Conservation (phyloP, 2,329 filamentous ascomycete genomes). For the Gaeumannomyces tritici region DNA sequence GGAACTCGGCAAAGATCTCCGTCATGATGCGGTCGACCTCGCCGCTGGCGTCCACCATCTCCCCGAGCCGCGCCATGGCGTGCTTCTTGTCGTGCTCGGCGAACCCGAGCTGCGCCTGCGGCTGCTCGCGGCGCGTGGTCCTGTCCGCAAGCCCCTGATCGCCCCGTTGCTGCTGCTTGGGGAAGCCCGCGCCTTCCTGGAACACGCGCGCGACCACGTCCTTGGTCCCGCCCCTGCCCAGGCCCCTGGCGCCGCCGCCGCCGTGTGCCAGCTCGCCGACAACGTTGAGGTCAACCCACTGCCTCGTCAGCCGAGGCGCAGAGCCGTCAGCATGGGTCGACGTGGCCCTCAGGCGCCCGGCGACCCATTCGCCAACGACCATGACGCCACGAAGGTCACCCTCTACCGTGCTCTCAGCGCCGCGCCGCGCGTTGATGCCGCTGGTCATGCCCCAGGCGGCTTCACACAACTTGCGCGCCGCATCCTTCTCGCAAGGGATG, state of each 20-base stretch:
- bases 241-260: slow-evolving; percentile 59
- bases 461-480: slow-evolving; percentile 75
- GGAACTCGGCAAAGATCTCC: slow-evolving; percentile 81
- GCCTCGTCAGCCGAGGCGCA: slow-evolving; percentile 50
- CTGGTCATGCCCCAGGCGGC: slow-evolving; percentile 71
- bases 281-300: slow-evolving; percentile 69
- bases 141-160: slow-evolving; percentile 18
- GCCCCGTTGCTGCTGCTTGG: slow-evolving; percentile 38
- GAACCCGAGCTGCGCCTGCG: slow-evolving; percentile 55
- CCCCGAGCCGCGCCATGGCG: slow-evolving; percentile 59
- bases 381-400: slow-evolving; percentile 74
- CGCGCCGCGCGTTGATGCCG: slow-evolving; percentile 59
- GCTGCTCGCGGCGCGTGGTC: slow-evolving; percentile 42
- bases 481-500: slow-evolving; percentile 80
- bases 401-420: slow-evolving; percentile 57
- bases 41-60: slow-evolving; percentile 72
- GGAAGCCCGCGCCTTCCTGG: slow-evolving; percentile 69
- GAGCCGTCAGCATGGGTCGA: slow-evolving; percentile 24
- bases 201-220: slow-evolving; percentile 75
- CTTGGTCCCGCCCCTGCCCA: slow-evolving; percentile 61
- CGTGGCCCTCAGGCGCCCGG: slow-evolving; percentile 53
- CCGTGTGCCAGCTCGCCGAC: slow-evolving; percentile 59
- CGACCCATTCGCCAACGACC: slow-evolving; percentile 83
- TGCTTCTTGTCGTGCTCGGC: slow-evolving; percentile 63
- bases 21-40: slow-evolving; percentile 71